These are phyloP conservation scores for Aureobasidium subglaciale DNA, from an alignment of 2,329 filamentous ascomycete species.

Conservation along the genomic window DNA sequence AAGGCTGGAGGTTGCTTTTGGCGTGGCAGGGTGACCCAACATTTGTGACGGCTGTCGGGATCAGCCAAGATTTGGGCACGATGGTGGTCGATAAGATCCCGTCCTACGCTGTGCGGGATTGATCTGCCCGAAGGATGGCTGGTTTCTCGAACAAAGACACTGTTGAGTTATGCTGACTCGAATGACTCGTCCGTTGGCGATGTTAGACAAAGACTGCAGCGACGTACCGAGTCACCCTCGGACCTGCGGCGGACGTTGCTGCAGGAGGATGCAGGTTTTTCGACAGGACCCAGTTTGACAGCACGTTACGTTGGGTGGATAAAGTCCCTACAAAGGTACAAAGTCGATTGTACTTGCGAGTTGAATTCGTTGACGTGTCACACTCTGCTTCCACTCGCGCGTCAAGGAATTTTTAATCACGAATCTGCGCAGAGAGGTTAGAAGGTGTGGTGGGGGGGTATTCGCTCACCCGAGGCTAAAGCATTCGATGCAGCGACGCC, in stretches of 20 bases:
- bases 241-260: neutral
- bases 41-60: neutral
- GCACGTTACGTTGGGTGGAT: neutral
- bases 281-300: neutral
- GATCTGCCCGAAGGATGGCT: neutral
- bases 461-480: neutral
- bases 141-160: neutral
- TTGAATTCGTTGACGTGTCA: too few species aligned
- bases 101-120: neutral
- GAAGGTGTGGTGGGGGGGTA: neutral
- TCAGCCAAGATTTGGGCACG: neutral
- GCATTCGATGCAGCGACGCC: neutral
- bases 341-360: neutral
- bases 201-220: neutral
- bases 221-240: neutral
- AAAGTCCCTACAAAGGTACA: neutral
- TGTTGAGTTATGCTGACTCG: neutral
- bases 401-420: too few species aligned
- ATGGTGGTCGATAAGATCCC: conserved; percentile 2
- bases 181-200: neutral
- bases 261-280: neutral
- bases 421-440: too few species aligned
- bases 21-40: neutral
- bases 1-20: neutral
- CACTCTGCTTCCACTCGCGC: too few species aligned